Evolutionary conservation across 805 yeast species (phyloP).

Genomic region (Candida berthetii): DNA sequence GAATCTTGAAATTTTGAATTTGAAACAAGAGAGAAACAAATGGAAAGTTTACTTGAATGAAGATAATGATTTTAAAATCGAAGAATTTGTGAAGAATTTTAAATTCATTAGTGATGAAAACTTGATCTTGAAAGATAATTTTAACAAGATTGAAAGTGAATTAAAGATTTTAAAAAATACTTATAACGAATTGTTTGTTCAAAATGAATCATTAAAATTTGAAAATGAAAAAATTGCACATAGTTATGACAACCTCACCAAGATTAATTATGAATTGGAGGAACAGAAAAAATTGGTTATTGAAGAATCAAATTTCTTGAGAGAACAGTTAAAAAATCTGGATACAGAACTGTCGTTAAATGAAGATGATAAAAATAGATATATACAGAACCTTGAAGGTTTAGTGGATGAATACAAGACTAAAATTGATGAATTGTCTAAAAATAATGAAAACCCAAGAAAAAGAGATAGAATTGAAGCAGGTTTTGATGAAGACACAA

Average conservation of each 20-base stretch:
- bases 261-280: slow-evolving; percentile 36
- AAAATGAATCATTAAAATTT: slow-evolving; percentile 27
- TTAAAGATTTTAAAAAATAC: slow-evolving; percentile 19
- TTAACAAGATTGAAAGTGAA: slow-evolving; percentile 20
- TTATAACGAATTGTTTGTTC: slow-evolving; percentile 28
- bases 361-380: slow-evolving; percentile 14
- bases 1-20: slow-evolving; percentile 41
- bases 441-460: slow-evolving; percentile 23
- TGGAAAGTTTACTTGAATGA: slow-evolving; percentile 37
- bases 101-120: slow-evolving; percentile 33
- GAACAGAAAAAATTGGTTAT: slow-evolving; percentile 45
- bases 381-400: slow-evolving; percentile 18
- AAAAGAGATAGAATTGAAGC: slow-evolving; percentile 23
- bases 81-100: slow-evolving; percentile 32
- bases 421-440: slow-evolving; percentile 39
- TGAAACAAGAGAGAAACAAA: slow-evolving; percentile 40
- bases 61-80: slow-evolving; percentile 23
- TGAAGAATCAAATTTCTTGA: slow-evolving; percentile 52
- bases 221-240: slow-evolving; percentile 18
- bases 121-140: slow-evolving; percentile 25
- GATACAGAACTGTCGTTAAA: slow-evolving; percentile 25
- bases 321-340: slow-evolving; percentile 47
- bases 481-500: slow-evolving; percentile 13
- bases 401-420: slow-evolving; percentile 50
- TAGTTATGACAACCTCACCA: slow-evolving; percentile 21